phyloP scores from a whole-genome alignment of 129 eudicot genomes.

The Ambrosia trifida region DNA sequence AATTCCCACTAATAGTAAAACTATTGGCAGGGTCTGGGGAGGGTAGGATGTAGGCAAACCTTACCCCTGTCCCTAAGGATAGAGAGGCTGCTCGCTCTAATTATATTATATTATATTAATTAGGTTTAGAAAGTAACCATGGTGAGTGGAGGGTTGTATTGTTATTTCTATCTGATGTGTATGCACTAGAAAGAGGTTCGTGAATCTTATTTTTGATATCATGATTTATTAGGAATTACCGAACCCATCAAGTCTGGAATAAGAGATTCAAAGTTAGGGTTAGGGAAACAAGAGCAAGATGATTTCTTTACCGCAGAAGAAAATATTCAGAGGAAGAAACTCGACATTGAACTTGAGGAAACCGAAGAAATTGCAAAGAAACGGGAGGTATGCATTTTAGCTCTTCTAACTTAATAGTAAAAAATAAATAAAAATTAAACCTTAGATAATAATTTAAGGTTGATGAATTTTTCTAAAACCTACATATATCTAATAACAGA shows the following conservation, averaged over 20 bases:
- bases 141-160: too few species aligned
- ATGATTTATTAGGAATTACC: slow-evolving; percentile 56
- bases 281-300: slow-evolving; percentile 96
- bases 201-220: not conserved
- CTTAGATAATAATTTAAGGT: slow-evolving; percentile 40
- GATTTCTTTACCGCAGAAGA: slow-evolving; percentile 96
- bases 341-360: slow-evolving; percentile 90
- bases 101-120: too few species aligned
- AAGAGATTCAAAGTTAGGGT: slow-evolving; percentile 81
- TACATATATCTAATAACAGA: slow-evolving; percentile 70
- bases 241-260: slow-evolving; percentile 98
- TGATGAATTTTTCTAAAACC: slow-evolving; percentile 69
- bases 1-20: too few species aligned
- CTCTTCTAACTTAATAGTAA: slow-evolving; percentile 15
- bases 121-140: too few species aligned
- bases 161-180: not conserved
- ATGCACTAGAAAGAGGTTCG: not conserved
- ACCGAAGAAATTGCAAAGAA: slow-evolving; percentile 83
- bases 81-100: too few species aligned
- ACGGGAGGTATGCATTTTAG: slow-evolving; percentile 78
- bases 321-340: slow-evolving; percentile 87
- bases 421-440: slow-evolving; percentile 14
- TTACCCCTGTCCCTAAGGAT: too few species aligned
- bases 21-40: too few species aligned
- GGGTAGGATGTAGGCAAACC: too few species aligned